Percentiles rank a stretch among this genome's conserved stretches.
Conservation (phyloP, 2,329 filamentous ascomycete genomes). For the Stagonosporopsis chrysanthemi region DNA sequence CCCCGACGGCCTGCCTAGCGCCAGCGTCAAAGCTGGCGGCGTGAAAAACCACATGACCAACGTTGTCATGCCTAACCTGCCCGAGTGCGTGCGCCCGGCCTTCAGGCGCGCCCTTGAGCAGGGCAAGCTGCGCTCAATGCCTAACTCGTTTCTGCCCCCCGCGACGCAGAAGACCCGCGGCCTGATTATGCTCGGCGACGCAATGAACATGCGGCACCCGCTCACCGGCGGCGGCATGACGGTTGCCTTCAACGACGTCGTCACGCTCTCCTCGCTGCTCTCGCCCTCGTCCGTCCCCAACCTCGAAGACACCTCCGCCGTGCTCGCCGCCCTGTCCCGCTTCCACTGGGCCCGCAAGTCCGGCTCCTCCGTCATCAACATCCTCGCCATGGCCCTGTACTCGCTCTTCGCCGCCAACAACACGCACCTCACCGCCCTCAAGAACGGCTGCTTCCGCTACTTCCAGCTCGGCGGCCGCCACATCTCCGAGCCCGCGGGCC, state of each 20-base stretch:
- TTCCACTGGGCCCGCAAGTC: constrained; percentile 91
- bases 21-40: constrained; percentile 76
- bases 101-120: constrained; percentile 78
- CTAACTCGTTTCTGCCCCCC: constrained; percentile 91
- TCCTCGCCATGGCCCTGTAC: constrained; percentile 95
- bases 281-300: constrained; percentile 71
- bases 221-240: constrained; percentile 98
- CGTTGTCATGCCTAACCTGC: constrained; percentile 79
- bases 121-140: constrained; percentile 87
- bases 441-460: constrained; percentile 91
- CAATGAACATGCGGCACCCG: constrained; percentile 99
- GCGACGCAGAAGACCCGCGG: constrained; percentile 74
- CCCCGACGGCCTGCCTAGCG: constrained; percentile 76
- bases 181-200: constrained; percentile 86
- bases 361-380: constrained; percentile 89
- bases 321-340: constrained; percentile 71
- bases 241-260: constrained; percentile 91
- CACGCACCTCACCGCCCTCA: constrained; percentile 71
- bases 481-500: constrained; percentile 78
- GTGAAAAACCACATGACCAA: constrained; percentile 85
- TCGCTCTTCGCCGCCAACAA: constrained; percentile 84
- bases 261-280: constrained; percentile 77
- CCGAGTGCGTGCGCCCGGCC: constrained; percentile 72
- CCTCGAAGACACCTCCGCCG: constrained; percentile 70
- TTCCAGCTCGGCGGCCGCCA: constrained; percentile 78